Percentiles rank a stretch among this genome's conserved stretches.
phyloP scores from a whole-genome alignment of 2,329 filamentous ascomycete genomes.

The Neofusicoccum laricinum region DNA sequence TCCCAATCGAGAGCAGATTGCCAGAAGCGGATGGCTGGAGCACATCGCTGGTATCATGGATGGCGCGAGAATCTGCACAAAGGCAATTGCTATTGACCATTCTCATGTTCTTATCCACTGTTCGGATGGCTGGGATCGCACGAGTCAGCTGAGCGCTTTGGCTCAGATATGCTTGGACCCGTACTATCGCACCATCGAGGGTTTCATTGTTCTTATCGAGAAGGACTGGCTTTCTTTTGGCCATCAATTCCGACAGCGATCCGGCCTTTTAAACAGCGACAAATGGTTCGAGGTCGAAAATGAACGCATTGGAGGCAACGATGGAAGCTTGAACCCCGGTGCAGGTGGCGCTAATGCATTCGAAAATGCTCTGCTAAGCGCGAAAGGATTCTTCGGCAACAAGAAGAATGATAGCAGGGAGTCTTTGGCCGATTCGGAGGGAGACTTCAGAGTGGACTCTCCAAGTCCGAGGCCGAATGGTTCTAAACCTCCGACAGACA shows the following conservation, averaged over 20 bases:
- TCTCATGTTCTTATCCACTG: constrained; percentile 96
- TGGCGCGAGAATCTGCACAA: constrained; percentile 78
- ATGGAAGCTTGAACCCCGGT: constrained; percentile 41
- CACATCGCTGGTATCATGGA: constrained; percentile 83
- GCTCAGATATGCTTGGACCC: constrained; percentile 93
- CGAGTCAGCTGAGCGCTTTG: constrained; percentile 87
- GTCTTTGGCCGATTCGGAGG: constrained; percentile 61
- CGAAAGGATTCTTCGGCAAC: constrained; percentile 80
- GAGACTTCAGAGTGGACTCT: constrained; percentile 34
- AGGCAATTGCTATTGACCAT: constrained; percentile 85
- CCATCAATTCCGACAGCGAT: constrained; percentile 94
- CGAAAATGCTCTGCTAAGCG: constrained; percentile 79
- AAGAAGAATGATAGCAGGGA: constrained; percentile 68
- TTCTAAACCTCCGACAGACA: constrained; percentile 40
- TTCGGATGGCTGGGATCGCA: constrained; percentile 97
- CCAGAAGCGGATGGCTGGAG: constrained; percentile 85
- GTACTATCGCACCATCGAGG: constrained; percentile 89
- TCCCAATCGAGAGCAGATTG: constrained; percentile 75
- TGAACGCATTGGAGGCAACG: constrained; percentile 63
- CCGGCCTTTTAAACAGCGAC: constrained; percentile 81
- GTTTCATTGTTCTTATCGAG: constrained; percentile 90
- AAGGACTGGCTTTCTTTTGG: constrained; percentile 98
- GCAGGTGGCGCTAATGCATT: constrained; percentile 68
- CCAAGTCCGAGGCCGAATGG: constrained; percentile 26
- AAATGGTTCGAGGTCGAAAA: constrained; percentile 92